phyloP scores from a whole-genome alignment of 371 early-diverging fungal genomes.

The Dentiscutata heterogama region DNA sequence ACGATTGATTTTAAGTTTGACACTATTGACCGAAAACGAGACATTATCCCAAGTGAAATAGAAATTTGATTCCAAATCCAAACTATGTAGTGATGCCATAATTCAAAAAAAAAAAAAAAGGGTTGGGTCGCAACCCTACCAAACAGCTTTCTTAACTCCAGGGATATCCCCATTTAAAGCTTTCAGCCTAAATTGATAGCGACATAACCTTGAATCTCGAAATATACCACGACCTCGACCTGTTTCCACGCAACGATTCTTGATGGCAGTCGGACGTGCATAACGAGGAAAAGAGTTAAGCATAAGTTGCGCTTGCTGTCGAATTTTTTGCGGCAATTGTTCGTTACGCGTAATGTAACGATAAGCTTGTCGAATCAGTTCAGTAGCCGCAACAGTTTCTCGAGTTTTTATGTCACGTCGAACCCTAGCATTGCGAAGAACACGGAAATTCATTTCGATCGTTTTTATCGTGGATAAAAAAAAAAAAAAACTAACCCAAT shows the following conservation, averaged over 20 bases:
- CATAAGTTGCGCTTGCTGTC: conserved; percentile 86
- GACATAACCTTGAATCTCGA: conserved; percentile 81
- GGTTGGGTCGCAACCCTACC: conserved; percentile 62
- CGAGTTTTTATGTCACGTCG: conserved; percentile 83
- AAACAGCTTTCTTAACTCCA: conserved; percentile 85
- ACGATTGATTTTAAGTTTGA: too few relatives aligned
- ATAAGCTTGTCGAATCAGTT: conserved; percentile 81
- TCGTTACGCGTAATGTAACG: conserved; percentile 87
- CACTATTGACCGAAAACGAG: too few relatives aligned
- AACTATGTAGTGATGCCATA: too few relatives aligned
- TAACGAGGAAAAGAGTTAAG: conserved; percentile 80
- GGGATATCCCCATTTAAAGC: conserved; percentile 86
- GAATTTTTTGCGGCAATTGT: conserved; percentile 76
- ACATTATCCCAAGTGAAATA: too few relatives aligned
- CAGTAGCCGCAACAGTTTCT: conserved; percentile 73
- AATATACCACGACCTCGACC: conserved; percentile 88
- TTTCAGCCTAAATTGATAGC: conserved; percentile 86
- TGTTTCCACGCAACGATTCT: conserved; percentile 84
- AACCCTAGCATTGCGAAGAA: conserved; percentile 59
- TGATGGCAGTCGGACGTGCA: conserved; percentile 74
- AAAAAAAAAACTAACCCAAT: not conserved
- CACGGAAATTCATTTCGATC: conserved; percentile 28
- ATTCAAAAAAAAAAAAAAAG: too few relatives aligned
- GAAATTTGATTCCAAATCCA: too few relatives aligned
- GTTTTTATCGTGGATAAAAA: not conserved